phyloP scores from a whole-genome alignment of 257 asterid species.

The Coffea eugenioides region DNA sequence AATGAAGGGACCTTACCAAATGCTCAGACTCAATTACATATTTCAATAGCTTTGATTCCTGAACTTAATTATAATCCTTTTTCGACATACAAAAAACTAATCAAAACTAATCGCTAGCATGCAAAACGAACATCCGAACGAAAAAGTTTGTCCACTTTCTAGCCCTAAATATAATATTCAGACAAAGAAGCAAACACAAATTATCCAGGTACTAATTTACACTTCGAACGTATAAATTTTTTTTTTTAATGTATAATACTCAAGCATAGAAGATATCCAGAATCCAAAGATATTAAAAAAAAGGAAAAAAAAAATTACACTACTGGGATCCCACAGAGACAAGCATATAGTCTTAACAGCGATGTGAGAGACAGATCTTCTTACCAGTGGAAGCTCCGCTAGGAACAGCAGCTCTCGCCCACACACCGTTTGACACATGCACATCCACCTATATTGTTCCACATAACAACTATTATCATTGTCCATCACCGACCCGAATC shows the following conservation, averaged over 20 bases:
- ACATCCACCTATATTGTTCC: constrained; percentile 58
- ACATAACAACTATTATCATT: not conserved
- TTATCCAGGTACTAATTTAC: too few relatives aligned
- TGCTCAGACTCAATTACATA: not conserved
- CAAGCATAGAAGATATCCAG: too few relatives aligned
- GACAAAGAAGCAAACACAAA: too few relatives aligned
- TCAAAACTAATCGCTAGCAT: not conserved
- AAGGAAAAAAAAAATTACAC: too few relatives aligned
- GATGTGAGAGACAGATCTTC: constrained; percentile 15
- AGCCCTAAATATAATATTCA: too few relatives aligned
- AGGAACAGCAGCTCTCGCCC: constrained; percentile 88
- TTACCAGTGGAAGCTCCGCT: constrained; percentile 97
- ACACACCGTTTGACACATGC: constrained; percentile 48
- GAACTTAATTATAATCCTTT: not conserved
- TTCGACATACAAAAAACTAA: not conserved
- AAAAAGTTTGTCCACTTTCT: too few relatives aligned
- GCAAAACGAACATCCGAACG: not conserved
- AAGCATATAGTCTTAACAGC: too few relatives aligned
- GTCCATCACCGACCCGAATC: not conserved
- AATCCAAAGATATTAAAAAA: too few relatives aligned
- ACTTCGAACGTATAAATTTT: too few relatives aligned
- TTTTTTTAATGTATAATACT: too few relatives aligned
- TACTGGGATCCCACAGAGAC: too few relatives aligned
- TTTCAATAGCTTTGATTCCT: not conserved
- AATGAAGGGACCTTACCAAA: not conserved